Evolutionary conservation across 2,329 filamentous ascomycete genomes (phyloP).

Genomic region (Venturia nashicola): DNA sequence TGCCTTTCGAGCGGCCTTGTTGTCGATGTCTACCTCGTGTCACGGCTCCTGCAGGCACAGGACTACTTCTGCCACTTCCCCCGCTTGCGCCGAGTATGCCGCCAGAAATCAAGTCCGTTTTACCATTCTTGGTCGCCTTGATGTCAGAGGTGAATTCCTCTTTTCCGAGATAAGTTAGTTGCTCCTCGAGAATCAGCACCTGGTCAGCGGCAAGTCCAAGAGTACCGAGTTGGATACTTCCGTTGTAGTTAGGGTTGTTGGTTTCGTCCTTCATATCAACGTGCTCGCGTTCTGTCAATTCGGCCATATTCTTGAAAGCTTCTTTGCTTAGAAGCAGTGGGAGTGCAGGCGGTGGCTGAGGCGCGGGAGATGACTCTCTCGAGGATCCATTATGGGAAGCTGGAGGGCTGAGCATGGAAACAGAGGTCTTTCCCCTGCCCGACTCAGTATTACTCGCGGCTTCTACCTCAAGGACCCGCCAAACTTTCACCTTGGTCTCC

Average conservation of each 20-base stretch:
- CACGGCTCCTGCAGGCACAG: slow-evolving; percentile 46
- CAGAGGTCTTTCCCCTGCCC: slow-evolving; percentile 17
- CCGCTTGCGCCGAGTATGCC: slow-evolving; percentile 18
- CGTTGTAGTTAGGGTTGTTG: slow-evolving; percentile 64
- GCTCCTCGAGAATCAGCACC: slow-evolving; percentile 64
- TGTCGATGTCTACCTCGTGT: slow-evolving; percentile 65
- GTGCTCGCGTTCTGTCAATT: slow-evolving; percentile 53
- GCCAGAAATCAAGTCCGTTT: slow-evolving; percentile 28
- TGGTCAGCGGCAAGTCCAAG: slow-evolving; percentile 60
- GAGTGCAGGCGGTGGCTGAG: slow-evolving; percentile 25
- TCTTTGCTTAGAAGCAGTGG: slow-evolving; percentile 49
- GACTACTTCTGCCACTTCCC: slow-evolving; percentile 53
- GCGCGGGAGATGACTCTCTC: slow-evolving; percentile 31
- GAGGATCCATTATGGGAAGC: slow-evolving; percentile 20
- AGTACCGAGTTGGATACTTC: slow-evolving; percentile 51
- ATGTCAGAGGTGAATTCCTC: slow-evolving; percentile 37
- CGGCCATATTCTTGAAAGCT: slow-evolving; percentile 49
- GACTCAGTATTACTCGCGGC: slow-evolving; percentile 19
- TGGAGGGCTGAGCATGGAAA: slow-evolving; percentile 29
- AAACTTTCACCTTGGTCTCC: slow-evolving; percentile 64
- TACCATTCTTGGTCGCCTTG: slow-evolving; percentile 35
- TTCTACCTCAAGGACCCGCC: slow-evolving; percentile 47
- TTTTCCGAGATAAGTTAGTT: not conserved
- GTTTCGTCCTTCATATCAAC: slow-evolving; percentile 57
- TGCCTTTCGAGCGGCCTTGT: slow-evolving; percentile 39